Conservation (phyloP, 1,139 yeast species). For the Pichia sp. region DNA sequence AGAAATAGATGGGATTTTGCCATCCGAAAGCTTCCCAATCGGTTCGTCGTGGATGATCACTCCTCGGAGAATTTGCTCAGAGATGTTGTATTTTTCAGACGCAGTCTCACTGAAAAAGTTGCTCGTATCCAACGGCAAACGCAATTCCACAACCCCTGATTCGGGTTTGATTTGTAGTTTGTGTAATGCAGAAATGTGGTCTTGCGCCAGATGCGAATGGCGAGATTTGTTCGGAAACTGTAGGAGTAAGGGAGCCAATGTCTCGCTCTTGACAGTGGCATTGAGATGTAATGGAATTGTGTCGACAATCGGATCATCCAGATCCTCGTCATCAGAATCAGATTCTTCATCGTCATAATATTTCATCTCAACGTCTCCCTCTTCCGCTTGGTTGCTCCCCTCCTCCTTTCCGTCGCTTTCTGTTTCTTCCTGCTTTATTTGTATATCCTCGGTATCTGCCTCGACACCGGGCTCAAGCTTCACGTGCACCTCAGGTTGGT, state of each 20-base stretch:
- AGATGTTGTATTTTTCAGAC: conserved; percentile 58
- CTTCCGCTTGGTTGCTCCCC: neutral
- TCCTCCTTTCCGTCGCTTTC: conserved; percentile 1
- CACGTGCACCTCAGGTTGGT: conserved; percentile 13
- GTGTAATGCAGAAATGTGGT: conserved; percentile 36
- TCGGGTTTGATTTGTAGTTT: conserved; percentile 56
- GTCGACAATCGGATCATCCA: conserved; percentile 73
- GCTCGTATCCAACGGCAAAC: conserved; percentile 61
- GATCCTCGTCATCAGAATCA: conserved; percentile 33
- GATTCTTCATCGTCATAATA: conserved; percentile 23
- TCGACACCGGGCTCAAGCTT: conserved; percentile 33
- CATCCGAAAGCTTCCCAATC: conserved; percentile 7
- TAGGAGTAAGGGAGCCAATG: conserved; percentile 35
- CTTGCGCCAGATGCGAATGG: conserved; percentile 34
- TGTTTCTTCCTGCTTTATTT: conserved; percentile 34
- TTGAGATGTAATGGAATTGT: conserved; percentile 61
- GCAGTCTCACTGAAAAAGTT: conserved; percentile 63
- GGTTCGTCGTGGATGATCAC: conserved; percentile 50
- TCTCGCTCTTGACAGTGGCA: conserved; percentile 9
- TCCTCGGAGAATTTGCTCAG: conserved; percentile 64
- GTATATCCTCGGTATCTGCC: conserved; percentile 25
- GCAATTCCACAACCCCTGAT: conserved; percentile 60
- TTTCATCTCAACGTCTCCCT: conserved; percentile 6
- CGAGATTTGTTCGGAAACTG: conserved; percentile 64
- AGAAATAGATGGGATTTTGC: conserved; percentile 9